These are phyloP conservation scores for Corniculantispora saksenae DNA, from an alignment of 2,329 filamentous ascomycete species.

Conservation along the genomic window DNA sequence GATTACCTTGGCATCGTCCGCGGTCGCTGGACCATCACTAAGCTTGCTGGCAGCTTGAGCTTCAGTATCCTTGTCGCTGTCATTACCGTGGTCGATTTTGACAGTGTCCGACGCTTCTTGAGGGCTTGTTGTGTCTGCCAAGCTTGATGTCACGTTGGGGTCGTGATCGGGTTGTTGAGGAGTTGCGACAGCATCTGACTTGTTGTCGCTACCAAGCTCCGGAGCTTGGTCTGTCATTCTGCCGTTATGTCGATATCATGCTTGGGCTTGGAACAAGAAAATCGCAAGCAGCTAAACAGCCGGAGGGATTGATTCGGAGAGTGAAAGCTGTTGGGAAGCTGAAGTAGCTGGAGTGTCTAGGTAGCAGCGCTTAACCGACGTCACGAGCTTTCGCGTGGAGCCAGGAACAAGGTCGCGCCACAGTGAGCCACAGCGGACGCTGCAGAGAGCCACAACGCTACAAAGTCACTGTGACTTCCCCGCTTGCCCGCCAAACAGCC, in stretches of 20 bases:
- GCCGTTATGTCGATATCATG: slow-evolving; percentile 5
- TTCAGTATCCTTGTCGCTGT: neutral
- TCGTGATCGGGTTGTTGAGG: neutral
- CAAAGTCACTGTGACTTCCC: neutral
- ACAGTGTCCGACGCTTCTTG: neutral
- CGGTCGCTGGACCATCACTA: neutral
- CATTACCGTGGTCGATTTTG: neutral
- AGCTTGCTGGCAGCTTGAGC: neutral
- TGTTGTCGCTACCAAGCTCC: slow-evolving; percentile 17
- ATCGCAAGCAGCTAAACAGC: neutral
- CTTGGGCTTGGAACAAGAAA: neutral
- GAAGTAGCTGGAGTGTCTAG: neutral
- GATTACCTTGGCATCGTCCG: neutral
- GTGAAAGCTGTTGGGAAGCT: slow-evolving; percentile 5
- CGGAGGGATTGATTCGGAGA: neutral
- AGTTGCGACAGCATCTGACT: slow-evolving; percentile 1
- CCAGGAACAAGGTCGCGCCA: slow-evolving; percentile 9
- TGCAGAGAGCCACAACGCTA: neutral
- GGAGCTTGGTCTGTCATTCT: slow-evolving; percentile 22
- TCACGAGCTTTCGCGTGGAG: slow-evolving; percentile 22
- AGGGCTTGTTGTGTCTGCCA: neutral
- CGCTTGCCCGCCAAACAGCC: slow-evolving; percentile 4
- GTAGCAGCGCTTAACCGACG: slow-evolving; percentile 27
- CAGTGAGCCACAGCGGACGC: neutral
- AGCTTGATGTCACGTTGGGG: neutral